phyloP scores from a whole-genome alignment of 495 filamentous ascomycete species.

The Margaritispora aquatica region DNA sequence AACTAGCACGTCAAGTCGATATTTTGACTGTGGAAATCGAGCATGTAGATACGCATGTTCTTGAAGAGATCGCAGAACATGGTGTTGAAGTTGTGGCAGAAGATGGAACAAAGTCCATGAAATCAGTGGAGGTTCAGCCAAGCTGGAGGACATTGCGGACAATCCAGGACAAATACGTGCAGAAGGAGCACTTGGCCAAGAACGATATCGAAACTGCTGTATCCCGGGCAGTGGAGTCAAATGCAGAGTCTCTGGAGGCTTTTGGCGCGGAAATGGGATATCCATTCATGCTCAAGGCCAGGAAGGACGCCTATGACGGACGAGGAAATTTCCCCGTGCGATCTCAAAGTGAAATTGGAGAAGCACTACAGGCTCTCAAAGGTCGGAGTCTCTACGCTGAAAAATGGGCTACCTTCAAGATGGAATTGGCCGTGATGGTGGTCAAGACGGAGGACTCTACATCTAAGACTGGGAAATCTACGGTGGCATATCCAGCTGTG shows the following conservation, averaged over 20 bases:
- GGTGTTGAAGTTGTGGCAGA: constrained; percentile 40
- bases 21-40: constrained; percentile 96
- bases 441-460: constrained; percentile 78
- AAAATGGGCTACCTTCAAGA: constrained; percentile 79
- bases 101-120: constrained; percentile 32
- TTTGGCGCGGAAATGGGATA: constrained; percentile 65
- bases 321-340: constrained; percentile 80
- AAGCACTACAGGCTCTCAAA: constrained; percentile 61
- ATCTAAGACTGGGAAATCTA: constrained; percentile 31
- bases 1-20: constrained; percentile 72
- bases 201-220: constrained; percentile 66
- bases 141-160: constrained; percentile 82
- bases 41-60: constrained; percentile 88
- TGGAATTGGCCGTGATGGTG: constrained; percentile 92
- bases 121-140: constrained; percentile 64
- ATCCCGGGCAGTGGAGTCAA: constrained; percentile 49
- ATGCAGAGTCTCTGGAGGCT: constrained; percentile 44
- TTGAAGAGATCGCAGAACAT: constrained; percentile 69
- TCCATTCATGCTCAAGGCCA: constrained; percentile 92
- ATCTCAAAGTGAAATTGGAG: constrained; percentile 58
- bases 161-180: constrained; percentile 94
- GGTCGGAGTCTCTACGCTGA: constrained; percentile 79
- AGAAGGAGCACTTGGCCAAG: constrained; percentile 73
- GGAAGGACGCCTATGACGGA: constrained; percentile 92
- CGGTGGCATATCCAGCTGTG: constrained; percentile 78